Conservation (phyloP, 1,139 yeast genomes). For the Protomyces pachydermus region DNA sequence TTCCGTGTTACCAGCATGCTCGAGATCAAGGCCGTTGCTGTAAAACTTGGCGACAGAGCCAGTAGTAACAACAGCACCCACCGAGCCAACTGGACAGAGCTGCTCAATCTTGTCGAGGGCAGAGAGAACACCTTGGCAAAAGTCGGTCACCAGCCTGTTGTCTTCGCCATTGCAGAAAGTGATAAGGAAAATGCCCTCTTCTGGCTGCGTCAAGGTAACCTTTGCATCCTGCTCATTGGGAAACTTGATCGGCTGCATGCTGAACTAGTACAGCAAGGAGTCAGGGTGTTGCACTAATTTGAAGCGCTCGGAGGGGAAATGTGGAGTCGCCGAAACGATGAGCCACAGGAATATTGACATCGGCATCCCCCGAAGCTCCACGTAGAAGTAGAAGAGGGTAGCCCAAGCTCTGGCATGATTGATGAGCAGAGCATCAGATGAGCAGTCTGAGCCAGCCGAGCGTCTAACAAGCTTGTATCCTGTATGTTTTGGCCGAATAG, state of each 20-base stretch:
- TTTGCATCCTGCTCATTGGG: background rate
- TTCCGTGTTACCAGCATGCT: constrained; percentile 38
- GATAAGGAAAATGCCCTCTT: constrained; percentile 34
- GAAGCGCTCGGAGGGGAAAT: too few species aligned
- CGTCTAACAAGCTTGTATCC: too few species aligned
- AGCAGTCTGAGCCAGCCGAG: too few species aligned
- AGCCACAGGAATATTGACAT: too few species aligned
- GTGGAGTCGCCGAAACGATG: too few species aligned
- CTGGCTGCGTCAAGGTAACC: background rate
- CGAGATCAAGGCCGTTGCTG: constrained; percentile 43
- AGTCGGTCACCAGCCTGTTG: constrained; percentile 39
- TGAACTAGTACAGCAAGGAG: too few species aligned
- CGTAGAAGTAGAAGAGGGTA: too few species aligned
- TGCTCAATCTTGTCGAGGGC: constrained; percentile 38
- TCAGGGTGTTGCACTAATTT: too few species aligned
- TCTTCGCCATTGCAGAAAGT: constrained; percentile 40
- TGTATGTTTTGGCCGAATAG: too few species aligned
- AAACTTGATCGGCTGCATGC: background rate
- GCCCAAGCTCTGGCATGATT: too few species aligned
- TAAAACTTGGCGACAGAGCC: constrained; percentile 41
- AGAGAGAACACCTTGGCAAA: constrained; percentile 38
- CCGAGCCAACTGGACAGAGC: constrained; percentile 32
- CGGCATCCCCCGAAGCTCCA: too few species aligned
- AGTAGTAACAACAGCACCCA: constrained; percentile 40
- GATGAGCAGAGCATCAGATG: too few species aligned